Evolutionary conservation across 371 early-diverging fungal species (phyloP), one percentile per base, ranked within the genome.

Genomic region (Homolaphlyctis polyrhiza): DNA sequence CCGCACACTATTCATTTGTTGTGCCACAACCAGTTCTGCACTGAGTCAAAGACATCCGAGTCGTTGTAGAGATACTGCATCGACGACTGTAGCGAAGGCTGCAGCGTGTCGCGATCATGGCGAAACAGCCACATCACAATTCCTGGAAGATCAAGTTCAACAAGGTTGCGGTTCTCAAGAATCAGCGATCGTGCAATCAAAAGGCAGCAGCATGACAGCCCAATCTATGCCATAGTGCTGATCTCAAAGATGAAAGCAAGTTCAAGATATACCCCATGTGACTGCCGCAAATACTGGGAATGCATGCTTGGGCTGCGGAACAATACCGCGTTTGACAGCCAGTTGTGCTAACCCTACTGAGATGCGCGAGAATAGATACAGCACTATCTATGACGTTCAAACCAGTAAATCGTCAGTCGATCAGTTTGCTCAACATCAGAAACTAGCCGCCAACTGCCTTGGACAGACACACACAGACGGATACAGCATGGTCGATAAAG

Each of bases 61-160:
- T 74, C 75, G 50, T 74, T 71, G 66, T 74, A 74, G 25, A 73
- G 61, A 68, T 95, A 96, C 66, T 91, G 89, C 98, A 97, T 97
- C 25, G 93, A 93, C 35, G 91, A 84, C 76, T 89, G 89, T 59
- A 97, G 82, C 21, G 94, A 92, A 33, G 91, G 87, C 72, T 97
- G 97, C 57, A 97, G 86, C n/a, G 87, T 86, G 62, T 90, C 87
- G 55, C 87, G 85, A 70, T 97, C 90, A 66, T 92, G 86, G 62
- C 90, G 79, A 85, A 96, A 97, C 57, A 95, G 79, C 85, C 88
- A 90, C 98, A 97, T 96, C 43, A 97, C 96, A 49, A 85, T 70
- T 4, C 75, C 79, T 78, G 50, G 1, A 39, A 5, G 45, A 45
- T n/a, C n/a, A n/a, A n/a, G n/a, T n/a, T n/a, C n/a, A n/a, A n/a